phyloP scores from a whole-genome alignment of 164 flowering plant species.

The Annona squamosa region DNA sequence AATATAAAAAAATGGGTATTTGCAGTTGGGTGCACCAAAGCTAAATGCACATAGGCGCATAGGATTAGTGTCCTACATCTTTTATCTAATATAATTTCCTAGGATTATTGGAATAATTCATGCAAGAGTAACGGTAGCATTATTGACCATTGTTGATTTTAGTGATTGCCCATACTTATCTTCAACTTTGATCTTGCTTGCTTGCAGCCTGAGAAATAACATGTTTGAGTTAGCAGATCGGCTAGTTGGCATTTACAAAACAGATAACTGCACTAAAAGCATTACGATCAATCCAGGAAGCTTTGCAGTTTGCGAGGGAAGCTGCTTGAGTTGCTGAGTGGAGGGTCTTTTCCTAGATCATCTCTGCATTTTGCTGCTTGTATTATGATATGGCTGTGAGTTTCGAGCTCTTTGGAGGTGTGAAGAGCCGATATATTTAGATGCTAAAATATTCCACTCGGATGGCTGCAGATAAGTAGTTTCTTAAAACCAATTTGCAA shows the following conservation, averaged over 20 bases:
- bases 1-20: too few species aligned
- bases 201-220: constrained; percentile 84
- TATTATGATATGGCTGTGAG: neutral
- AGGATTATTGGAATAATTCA: neutral
- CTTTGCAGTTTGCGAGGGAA: constrained; percentile 49
- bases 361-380: neutral
- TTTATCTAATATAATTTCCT: neutral
- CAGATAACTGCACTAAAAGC: constrained; percentile 96
- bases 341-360: neutral
- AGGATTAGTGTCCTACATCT: neutral
- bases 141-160: neutral
- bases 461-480: neutral
- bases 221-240: constrained; percentile 98
- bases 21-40: too few species aligned
- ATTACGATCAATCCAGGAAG: constrained; percentile 86
- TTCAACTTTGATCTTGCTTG: neutral
- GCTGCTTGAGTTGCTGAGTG: constrained; percentile 30
- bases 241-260: constrained; percentile 93
- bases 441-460: neutral
- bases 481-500: too few species aligned
- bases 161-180: neutral
- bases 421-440: neutral
- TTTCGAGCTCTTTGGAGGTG: neutral
- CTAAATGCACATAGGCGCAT: too few species aligned
- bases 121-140: neutral